Base-by-base conservation (phyloP, 345 rosid species). In the Eutrema heterophyllum region DNA sequence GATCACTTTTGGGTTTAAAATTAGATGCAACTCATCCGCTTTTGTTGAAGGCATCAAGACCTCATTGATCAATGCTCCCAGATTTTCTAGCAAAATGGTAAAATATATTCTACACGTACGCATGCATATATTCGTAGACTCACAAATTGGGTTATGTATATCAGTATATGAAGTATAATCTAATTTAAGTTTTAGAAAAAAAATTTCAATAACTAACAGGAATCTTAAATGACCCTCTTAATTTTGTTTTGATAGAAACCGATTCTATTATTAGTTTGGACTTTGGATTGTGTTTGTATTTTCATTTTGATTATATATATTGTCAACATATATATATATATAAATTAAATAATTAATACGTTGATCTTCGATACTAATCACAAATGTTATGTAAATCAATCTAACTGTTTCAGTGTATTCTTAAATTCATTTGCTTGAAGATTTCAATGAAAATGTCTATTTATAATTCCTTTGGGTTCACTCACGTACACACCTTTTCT, bases 81-180 rank as follows among this genome's bases (percentile, higher is more conserved):
- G 62, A 33, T 57, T 57, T 24, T 35, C 27, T 35, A 57, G 62
- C 62, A 57, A 57, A 57, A 57, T 57, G 62, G 62, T 57, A 57
- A 56, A 56, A 4, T 11, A 33, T 30, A 55, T 16, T 15, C 11
- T 27, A 53, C 58, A 27, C 58, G 36, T 27, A 53, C 36, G 35
- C 58, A 53, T 27, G 58, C 36, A 53, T 53, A 29, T 27, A n/a
- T n/a, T 30, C 4, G 27, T 55, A 16, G 24, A 32, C 60, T 3
- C 39, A 14, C 24, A 30, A 54, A 29, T 4, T 30, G 38, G 35
- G 12, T 29, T 12, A n/a, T n/a, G n/a, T n/a, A n/a, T n/a, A n/a
- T n/a, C n/a, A n/a, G n/a, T 6, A 16, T 14, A 2, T 5, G 7
- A 54, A 30, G 9, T 30, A 54, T 53, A 44, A 5, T 24, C 0